Percentiles rank a stretch among this genome's conserved stretches.
These are phyloP conservation scores for Cruciata laevipes DNA, from an alignment of 257 asterid species.

Conservation along the genomic window DNA sequence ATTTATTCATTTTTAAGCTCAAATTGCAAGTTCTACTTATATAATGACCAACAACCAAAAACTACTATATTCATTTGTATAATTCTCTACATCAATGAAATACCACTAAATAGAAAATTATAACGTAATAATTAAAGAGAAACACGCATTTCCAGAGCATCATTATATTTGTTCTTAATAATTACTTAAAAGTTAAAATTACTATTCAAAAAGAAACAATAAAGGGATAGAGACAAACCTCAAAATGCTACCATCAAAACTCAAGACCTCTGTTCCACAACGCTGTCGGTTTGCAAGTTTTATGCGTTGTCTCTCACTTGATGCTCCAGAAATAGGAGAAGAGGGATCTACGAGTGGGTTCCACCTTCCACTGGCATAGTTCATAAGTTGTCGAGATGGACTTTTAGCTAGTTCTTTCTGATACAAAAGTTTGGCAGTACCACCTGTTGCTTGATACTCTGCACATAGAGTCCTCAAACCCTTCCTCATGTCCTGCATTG, in stretches of 20 bases:
- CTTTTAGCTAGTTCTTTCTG: conserved; percentile 75
- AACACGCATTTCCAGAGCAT: background rate
- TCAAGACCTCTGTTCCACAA: conserved; percentile 73
- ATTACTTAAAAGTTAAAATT: background rate
- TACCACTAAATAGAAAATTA: background rate
- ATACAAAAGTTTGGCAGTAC: conserved; percentile 82
- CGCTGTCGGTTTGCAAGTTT: conserved; percentile 91
- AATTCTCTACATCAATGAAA: background rate
- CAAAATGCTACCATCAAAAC: conserved; percentile 89
- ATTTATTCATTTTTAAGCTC: background rate
- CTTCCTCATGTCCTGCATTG: conserved; percentile 79
- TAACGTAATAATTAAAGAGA: background rate
- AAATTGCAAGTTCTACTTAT: background rate
- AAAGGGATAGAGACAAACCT: conserved; percentile 46
- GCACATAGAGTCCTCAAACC: conserved; percentile 72
- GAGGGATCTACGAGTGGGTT: conserved; percentile 90
- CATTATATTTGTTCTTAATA: background rate
- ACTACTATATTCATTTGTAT: background rate
- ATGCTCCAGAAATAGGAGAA: conserved; percentile 94
- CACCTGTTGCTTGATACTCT: conserved; percentile 91
- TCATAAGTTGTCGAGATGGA: conserved; percentile 58
- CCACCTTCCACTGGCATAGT: conserved; percentile 99
- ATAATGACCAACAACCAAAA: background rate
- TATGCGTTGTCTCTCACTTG: conserved; percentile 74
- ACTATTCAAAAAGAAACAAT: background rate